Percentiles rank a stretch among this genome's conserved stretches.
Evolutionary conservation across 352 stramenopile species (phyloP).

Genomic region (Globisporangium megalacanthum): DNA sequence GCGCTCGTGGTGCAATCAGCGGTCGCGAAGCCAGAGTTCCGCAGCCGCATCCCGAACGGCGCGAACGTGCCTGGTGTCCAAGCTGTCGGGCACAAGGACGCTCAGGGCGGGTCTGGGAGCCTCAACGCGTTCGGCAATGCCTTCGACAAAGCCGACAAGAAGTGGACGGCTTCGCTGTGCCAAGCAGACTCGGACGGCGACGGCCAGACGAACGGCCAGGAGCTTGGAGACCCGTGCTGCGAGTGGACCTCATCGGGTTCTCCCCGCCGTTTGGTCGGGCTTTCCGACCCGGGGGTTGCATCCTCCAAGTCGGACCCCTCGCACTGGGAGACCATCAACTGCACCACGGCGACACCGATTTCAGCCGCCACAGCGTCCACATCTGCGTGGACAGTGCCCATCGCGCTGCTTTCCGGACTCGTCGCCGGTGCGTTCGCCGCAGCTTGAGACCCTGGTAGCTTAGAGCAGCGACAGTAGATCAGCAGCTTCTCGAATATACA

Average conservation of each 20-base stretch:
- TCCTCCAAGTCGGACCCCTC: not conserved
- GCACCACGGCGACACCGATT: not conserved
- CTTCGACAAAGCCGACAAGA: conserved; percentile 23
- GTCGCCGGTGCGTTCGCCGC: not conserved
- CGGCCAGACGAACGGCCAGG: conserved; percentile 48
- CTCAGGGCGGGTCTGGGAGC: conserved; percentile 5
- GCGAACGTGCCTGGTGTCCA: not conserved
- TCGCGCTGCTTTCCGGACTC: not conserved
- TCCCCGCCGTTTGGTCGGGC: not conserved
- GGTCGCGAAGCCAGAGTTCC: not conserved
- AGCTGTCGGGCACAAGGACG: conserved; percentile 28
- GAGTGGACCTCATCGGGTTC: not conserved
- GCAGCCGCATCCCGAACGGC: not conserved
- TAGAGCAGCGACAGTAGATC: not conserved
- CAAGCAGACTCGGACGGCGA: conserved; percentile 27
- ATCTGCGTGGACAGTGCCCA: no score
- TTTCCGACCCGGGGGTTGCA: conserved; percentile 1
- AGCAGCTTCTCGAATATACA: not conserved
- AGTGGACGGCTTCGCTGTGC: conserved; percentile 32
- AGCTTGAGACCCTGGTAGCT: not conserved
- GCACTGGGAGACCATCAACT: conserved; percentile 7
- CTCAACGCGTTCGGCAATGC: conserved; percentile 30
- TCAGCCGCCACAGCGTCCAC: not conserved
- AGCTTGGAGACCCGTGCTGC: conserved; percentile 52
- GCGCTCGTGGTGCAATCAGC: not conserved